These are phyloP conservation scores for Comarum palustre DNA, from an alignment of 306 rosid genomes.

Conservation along the genomic window DNA sequence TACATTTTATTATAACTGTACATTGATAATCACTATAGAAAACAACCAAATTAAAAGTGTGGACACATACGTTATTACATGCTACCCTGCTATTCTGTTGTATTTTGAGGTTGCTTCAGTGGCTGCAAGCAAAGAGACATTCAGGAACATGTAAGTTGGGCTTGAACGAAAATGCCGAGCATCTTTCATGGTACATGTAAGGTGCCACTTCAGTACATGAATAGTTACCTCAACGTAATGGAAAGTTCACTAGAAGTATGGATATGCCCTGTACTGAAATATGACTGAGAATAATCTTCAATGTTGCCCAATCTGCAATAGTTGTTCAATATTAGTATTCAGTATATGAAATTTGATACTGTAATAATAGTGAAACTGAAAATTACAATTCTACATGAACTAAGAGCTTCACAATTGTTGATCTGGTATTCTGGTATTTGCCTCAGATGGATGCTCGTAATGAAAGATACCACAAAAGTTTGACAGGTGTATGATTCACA, in stretches of 20 bases:
- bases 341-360: background rate
- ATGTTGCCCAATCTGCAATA: conserved; percentile 66
- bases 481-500: background rate
- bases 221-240: conserved; percentile 42
- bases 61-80: conserved; percentile 11
- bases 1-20: background rate
- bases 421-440: background rate
- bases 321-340: conserved; percentile 3
- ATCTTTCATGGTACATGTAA: conserved; percentile 11
- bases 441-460: background rate
- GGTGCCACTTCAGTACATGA: conserved; percentile 17
- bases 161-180: background rate
- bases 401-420: background rate
- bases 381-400: background rate
- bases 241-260: conserved; percentile 60
- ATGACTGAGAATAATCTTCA: conserved; percentile 78
- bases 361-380: background rate
- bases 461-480: background rate
- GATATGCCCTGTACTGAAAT: conserved; percentile 65
- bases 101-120: conserved; percentile 16
- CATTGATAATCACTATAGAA: background rate
- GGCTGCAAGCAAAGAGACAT: conserved; percentile 32
- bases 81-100: background rate
- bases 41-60: background rate
- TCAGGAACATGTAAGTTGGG: background rate